Evolutionary conservation across 2,329 filamentous ascomycete species (phyloP).

Genomic region (Fusarium sp.): DNA sequence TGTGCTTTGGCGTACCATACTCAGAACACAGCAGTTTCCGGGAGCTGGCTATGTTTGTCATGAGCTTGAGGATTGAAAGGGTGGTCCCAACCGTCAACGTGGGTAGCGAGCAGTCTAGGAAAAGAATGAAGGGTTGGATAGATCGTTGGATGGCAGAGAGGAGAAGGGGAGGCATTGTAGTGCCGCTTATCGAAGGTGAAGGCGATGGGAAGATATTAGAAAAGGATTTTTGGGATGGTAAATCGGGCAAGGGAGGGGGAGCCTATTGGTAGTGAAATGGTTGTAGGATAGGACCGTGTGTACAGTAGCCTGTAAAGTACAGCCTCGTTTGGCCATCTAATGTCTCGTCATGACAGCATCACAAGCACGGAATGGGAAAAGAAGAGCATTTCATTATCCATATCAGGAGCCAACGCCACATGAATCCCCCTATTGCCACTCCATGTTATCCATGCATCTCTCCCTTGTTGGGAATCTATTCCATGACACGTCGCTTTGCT

Average conservation of each 20-base stretch:
- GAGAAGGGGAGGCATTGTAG: conserved; percentile 65
- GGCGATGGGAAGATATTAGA: conserved; percentile 47
- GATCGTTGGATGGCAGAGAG: conserved; percentile 72
- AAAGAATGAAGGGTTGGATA: conserved; percentile 73
- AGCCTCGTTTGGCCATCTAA: background rate
- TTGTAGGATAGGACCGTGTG: background rate
- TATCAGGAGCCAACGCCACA: conserved; percentile 46
- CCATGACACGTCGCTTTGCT: conserved; percentile 16
- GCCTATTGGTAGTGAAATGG: conserved; percentile 52
- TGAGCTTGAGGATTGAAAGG: conserved; percentile 86
- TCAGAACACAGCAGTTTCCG: conserved; percentile 96
- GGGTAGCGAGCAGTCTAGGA: conserved; percentile 67
- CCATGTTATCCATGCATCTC: conserved; percentile 30
- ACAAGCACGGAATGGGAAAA: conserved; percentile 20
- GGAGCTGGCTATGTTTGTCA: conserved; percentile 93
- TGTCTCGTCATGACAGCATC: background rate
- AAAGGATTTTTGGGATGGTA: conserved; percentile 54
- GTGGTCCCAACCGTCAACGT: conserved; percentile 95
- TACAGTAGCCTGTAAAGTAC: background rate
- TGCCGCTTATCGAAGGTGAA: conserved; percentile 55
- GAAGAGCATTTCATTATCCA: conserved; percentile 44
- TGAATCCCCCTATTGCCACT: conserved; percentile 34
- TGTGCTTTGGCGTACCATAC: conserved; percentile 95
- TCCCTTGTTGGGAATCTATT: conserved; percentile 11
- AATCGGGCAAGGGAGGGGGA: conserved; percentile 52